Base-by-base conservation (phyloP, 352 stramenopile genomes). In the Sclerospora graminicola region DNA sequence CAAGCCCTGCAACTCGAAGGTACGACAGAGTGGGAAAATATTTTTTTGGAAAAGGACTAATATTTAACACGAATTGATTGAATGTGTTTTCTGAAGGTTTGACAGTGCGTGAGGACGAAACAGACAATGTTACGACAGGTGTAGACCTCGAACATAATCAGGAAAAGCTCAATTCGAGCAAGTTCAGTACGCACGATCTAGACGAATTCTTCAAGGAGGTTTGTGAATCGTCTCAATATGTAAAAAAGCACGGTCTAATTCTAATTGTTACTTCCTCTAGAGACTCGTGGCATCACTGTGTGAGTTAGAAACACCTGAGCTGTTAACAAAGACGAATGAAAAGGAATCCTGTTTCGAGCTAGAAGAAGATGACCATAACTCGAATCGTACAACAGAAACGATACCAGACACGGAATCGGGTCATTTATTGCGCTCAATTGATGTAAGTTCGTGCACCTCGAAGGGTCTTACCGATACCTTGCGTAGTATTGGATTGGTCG, bases 201-300 rank as follows among this genome's bases (percentile, higher is more conserved):
- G 68, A 78, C 16, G 63, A 75, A 19, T 60, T 78, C 32, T 65
- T 75, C 29, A 77, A 73, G 47, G 63, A 74, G 63, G 68, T 78
- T 32, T 16, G 42, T 32, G 18, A 16, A 9, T 6, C 27, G 16
- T 2, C 18, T 15, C 7, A 23, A 41, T 41, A 20, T 4, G 20
- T n/a, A 23, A 15, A 15, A 15, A 47, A 37, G 21, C 8, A 34
- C 15, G 1, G 19, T 16, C 18, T 1, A 11, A 31, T 43, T 8
- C 6, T 14, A 10, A 15, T 15, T 29, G 7, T 41, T 38, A 27
- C 18, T 41, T 23, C 11, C 19, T 29, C n/a, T 29, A 73, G 63
- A 68, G 59, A 53, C 56, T 73, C 6, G 38, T 69, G 1, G 56
- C 55, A 0, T 59, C 63, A 10, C 31, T 73, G 19, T 60, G 48